Evolutionary conservation across 768 basidiomycete species (phyloP), one percentile per base, ranked within the genome.

Genomic region (Rhodotorula taiwanensis): DNA sequence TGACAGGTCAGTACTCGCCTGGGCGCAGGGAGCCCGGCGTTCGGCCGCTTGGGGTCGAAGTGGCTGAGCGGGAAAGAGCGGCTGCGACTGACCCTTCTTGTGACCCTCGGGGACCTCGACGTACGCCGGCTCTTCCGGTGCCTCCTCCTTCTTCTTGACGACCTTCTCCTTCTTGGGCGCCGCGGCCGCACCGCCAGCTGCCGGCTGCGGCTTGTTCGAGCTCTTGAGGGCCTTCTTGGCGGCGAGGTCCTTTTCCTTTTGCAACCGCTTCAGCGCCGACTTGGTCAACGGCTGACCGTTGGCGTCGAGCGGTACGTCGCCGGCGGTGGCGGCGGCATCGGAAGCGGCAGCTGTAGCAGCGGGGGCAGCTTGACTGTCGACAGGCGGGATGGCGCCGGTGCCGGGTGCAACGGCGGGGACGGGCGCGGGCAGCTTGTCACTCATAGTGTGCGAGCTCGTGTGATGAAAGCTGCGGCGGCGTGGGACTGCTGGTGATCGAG

Each of bases 11-110:
- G 36, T 9, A 39, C 36, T 39, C 16, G 36, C 16, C 36, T 49
- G 33, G 27, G 56, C 31, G 44, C 34, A n/a, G 27, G 21, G 14
- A 33, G 30, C 33, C 23, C 27, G 31, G 28, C 18, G 30, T 13
- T 41, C 16, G 42, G 28, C 3, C 43, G 52, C 21, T 18, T 13
- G 18, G 21, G 25, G 18, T 5, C 1, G 25, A 21, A 6, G 25
- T 44, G 48, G 1, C 18, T 2, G 28, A 15, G 20, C 16, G 21
- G n/a, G n/a, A 52, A 30, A 33, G 21, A 23, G 31, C n/a, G n/a
- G n/a, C n/a, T 18, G 15, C 10, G 16, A 73, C 79, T 64, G 51
- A 88, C 93, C 91, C 78, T 98, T 98, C 81, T 97, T 98, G 74
- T 94, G 82, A 44, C 94, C 95, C 72, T 80, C 58, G 4, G 54